Base-by-base conservation (phyloP, 129 eudicot species). In the Flaveria sonorensis region DNA sequence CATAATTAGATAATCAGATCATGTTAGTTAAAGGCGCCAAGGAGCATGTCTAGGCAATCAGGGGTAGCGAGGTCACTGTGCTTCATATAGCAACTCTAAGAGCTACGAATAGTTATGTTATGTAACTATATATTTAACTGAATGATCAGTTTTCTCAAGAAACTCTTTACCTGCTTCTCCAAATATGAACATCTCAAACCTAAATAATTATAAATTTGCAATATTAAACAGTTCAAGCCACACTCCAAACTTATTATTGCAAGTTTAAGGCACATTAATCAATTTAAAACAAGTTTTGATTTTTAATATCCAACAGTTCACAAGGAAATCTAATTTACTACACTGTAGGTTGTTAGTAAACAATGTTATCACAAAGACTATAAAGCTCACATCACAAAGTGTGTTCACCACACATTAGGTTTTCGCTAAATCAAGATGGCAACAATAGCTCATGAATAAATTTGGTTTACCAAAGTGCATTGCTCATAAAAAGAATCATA, bases 401-500 rank as follows among this genome's bases (percentile, higher is more conserved):
- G 0, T 23, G 1, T 47, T 16, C 60, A 26, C 21, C 47, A 71
- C 63, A 50, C 15, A 36, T 36, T 36, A 36, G 8, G 40, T 36
- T 4, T 36, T 36, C 40, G 19, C 28, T 52, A 52, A 18, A 18
- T 71, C 64, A 51, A 28, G 76, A 71, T n/a, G 32, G 47, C 64
- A 71, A 53, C 53, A 36, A 3, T 6, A 39, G 28, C 30, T 52
- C 16, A 72, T 40, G 64, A 40, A 10, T 2, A 72, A 28, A 4
- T 36, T 15, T 51, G 30, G 62, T n/a, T 70, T 61, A 61, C 67
- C 61, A 30, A 51, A 4, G 19, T 19, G 20, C 13, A 51, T 18
- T 32, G 52, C 50, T 72, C 43, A n/a, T 6, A 55, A 72, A 19
- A 72, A 18, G 77, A 72, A 36, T 15, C 36, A 12, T 64, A 47